A percentile compares a stretch with the other conserved stretches of the same genome.
These are phyloP conservation scores for Blumeria graminis DNA, from an alignment of 2,329 filamentous ascomycete species.

Conservation along the genomic window DNA sequence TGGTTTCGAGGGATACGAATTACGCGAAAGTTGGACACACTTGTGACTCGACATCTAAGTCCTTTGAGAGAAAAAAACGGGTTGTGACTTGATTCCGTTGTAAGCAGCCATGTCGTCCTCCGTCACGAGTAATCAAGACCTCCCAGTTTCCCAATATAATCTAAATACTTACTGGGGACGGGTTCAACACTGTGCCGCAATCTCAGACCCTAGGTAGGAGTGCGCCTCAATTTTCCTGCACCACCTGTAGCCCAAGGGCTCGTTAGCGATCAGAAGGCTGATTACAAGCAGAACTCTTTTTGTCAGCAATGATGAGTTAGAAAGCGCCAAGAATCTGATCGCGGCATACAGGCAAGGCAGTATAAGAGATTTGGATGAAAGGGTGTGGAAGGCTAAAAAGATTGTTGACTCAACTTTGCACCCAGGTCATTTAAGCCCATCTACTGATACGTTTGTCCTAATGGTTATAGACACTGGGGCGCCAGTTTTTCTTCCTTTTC, in stretches of 20 bases:
- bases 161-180: slow-evolving; percentile 85
- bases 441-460: slow-evolving; percentile 1
- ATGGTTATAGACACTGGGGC: slow-evolving; percentile 53
- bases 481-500: slow-evolving; percentile 79
- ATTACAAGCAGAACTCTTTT: slow-evolving; percentile 47
- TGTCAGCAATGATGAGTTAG: slow-evolving; percentile 52
- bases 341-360: slow-evolving; percentile 71
- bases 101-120: too few relatives aligned
- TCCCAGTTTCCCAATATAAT: slow-evolving; percentile 82
- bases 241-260: not conserved
- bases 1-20: too few relatives aligned
- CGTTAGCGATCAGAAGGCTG: not conserved
- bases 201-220: slow-evolving; percentile 85
- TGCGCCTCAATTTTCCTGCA: slow-evolving; percentile 4
- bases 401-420: slow-evolving; percentile 90
- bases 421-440: slow-evolving; percentile 39
- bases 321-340: slow-evolving; percentile 63
- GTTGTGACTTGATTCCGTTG: too few relatives aligned
- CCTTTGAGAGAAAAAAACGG: too few relatives aligned
- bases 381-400: slow-evolving; percentile 91
- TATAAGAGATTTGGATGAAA: slow-evolving; percentile 57
- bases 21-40: too few relatives aligned
- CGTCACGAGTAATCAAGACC: slow-evolving; percentile 31
- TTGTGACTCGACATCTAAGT: too few relatives aligned
- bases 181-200: slow-evolving; percentile 66